A percentile compares a stretch with the other conserved stretches of the same genome.
Evolutionary conservation across 345 rosid genomes (phyloP).

Genomic region (Angophora floribunda): DNA sequence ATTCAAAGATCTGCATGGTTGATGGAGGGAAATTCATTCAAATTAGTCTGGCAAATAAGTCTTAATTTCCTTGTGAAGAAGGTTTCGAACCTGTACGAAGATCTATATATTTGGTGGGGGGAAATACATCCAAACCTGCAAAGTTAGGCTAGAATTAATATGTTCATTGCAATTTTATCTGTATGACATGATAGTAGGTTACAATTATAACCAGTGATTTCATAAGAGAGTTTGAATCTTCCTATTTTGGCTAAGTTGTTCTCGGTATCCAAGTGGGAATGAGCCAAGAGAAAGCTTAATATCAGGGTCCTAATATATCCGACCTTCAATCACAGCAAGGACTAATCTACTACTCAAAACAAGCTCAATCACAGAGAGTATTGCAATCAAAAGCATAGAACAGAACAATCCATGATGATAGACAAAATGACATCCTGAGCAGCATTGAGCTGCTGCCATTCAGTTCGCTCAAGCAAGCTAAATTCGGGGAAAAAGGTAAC

Average conservation of each 20-base stretch:
- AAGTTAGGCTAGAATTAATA: not conserved
- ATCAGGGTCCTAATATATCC: too few species aligned
- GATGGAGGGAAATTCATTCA: not conserved
- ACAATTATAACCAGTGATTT: not conserved
- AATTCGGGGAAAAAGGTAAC: too few species aligned
- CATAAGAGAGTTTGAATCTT: not conserved
- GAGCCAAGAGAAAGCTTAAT: not conserved
- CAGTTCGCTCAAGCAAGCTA: too few species aligned
- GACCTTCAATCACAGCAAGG: too few species aligned
- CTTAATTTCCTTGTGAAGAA: not conserved
- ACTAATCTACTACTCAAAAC: too few species aligned
- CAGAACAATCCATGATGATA: too few species aligned
- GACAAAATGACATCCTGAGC: too few species aligned
- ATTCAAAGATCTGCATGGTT: not conserved
- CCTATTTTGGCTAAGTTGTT: not conserved
- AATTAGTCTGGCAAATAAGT: not conserved
- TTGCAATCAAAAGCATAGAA: too few species aligned
- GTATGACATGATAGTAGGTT: not conserved
- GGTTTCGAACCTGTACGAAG: not conserved
- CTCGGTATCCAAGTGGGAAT: not conserved
- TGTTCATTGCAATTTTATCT: not conserved
- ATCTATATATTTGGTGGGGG: not conserved
- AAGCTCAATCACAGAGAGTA: too few species aligned
- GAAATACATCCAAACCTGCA: not conserved
- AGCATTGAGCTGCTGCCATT: too few species aligned